Conservation (phyloP, 352 stramenopile species). For the Phytophthora agathidicida region DNA sequence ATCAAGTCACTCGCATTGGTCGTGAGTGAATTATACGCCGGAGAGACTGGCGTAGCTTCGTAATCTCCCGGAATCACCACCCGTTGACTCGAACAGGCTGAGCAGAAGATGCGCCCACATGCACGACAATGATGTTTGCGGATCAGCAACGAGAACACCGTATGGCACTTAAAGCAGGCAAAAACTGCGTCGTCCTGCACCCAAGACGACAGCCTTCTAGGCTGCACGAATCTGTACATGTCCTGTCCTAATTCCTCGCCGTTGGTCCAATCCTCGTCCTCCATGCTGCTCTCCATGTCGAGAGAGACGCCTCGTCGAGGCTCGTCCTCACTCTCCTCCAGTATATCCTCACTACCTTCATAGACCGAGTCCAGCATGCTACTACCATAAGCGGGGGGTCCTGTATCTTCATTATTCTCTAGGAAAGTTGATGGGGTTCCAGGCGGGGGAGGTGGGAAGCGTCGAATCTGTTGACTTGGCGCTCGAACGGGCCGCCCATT, state of each 20-base stretch:
- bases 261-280: constrained; percentile 73
- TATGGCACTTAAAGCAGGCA: constrained; percentile 87
- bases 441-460: constrained; percentile 14
- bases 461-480: constrained; percentile 6
- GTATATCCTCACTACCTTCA: constrained; percentile 48
- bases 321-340: constrained; percentile 37
- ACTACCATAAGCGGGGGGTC: constrained; percentile 32
- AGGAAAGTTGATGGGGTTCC: constrained; percentile 16
- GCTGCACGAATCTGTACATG: constrained; percentile 88
- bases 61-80: constrained; percentile 85
- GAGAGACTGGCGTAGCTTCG: constrained; percentile 71
- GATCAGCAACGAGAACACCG: constrained; percentile 78
- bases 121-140: constrained; percentile 86
- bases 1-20: constrained; percentile 81
- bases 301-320: background rate
- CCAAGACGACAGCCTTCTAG: constrained; percentile 76
- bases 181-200: constrained; percentile 88
- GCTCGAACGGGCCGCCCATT: background rate
- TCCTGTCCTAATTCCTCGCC: constrained; percentile 61
- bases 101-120: constrained; percentile 85
- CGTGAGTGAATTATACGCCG: constrained; percentile 63
- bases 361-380: constrained; percentile 67
- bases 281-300: constrained; percentile 35
- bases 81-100: constrained; percentile 77
- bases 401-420: constrained; percentile 16